Conservation (phyloP, 345 rosid species). For the Eutrema japonicum region DNA sequence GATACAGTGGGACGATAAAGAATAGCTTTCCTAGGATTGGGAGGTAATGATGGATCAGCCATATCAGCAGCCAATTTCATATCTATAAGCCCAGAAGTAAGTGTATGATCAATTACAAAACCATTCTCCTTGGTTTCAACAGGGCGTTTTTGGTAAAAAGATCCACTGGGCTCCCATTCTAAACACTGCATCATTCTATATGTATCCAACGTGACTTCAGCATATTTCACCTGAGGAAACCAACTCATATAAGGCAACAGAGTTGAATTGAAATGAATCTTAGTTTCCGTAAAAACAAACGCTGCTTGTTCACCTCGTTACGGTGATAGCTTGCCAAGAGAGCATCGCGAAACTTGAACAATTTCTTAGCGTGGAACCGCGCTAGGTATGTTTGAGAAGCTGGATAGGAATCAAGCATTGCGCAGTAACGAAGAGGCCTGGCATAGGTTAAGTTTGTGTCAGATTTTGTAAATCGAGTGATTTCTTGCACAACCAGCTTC, state of each 20-base stretch:
- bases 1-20: constrained; percentile 89
- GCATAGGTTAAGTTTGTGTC: constrained; percentile 50
- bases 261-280: neutral
- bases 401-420: constrained; percentile 67
- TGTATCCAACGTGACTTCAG: constrained; percentile 88
- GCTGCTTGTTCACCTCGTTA: constrained; percentile 61
- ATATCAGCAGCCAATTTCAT: constrained; percentile 70
- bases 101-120: constrained; percentile 66
- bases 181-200: constrained; percentile 93
- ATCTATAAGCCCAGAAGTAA: constrained; percentile 81
- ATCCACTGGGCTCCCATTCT: constrained; percentile 96
- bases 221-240: constrained; percentile 79
- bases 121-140: constrained; percentile 78
- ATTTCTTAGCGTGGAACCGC: constrained; percentile 83
- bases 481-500: constrained; percentile 87
- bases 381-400: constrained; percentile 74
- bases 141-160: constrained; percentile 63
- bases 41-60: constrained; percentile 75
- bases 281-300: neutral
- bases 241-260: constrained; percentile 10
- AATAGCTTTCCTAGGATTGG: constrained; percentile 89
- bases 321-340: constrained; percentile 80
- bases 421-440: constrained; percentile 82
- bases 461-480: constrained; percentile 62
- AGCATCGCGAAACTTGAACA: constrained; percentile 82